These are phyloP conservation scores for Radiomyces spectabilis DNA, from an alignment of 192 early-diverging fungal genomes.

Conservation along the genomic window DNA sequence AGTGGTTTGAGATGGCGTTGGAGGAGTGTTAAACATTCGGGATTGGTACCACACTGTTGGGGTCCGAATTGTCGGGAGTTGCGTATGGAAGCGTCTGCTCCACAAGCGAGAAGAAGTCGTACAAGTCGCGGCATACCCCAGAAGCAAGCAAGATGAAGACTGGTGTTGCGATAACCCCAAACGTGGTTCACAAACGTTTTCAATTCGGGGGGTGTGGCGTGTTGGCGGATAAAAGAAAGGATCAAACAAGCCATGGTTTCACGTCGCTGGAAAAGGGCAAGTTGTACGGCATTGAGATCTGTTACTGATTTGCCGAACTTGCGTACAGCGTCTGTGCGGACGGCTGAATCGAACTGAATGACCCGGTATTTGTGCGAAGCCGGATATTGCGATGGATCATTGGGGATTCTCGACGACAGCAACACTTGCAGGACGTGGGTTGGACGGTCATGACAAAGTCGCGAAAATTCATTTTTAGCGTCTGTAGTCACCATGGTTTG, in stretches of 20 bases:
- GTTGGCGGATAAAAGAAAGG: not conserved
- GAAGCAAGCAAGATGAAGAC: slow-evolving; percentile 13
- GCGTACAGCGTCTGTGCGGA: not conserved
- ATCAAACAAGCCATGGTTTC: slow-evolving; percentile 3
- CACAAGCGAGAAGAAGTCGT: slow-evolving; percentile 5
- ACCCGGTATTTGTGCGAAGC: slow-evolving; percentile 12
- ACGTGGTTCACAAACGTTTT: slow-evolving; percentile 15
- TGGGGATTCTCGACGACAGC: slow-evolving; percentile 4
- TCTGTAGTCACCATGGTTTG: slow-evolving; percentile 11
- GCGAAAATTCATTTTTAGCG: not conserved
- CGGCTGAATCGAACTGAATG: not conserved
- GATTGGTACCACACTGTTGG: no score
- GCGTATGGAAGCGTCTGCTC: slow-evolving; percentile 2
- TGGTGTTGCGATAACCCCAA: slow-evolving; percentile 14
- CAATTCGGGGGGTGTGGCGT: not conserved
- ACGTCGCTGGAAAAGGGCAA: slow-evolving; percentile 5
- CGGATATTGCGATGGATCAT: slow-evolving; percentile 9
- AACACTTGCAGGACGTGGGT: slow-evolving; percentile 13
- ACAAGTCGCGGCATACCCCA: slow-evolving; percentile 6
- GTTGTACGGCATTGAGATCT: slow-evolving; percentile 21
- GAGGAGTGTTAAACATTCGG: no score
- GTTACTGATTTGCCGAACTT: slow-evolving; percentile 8
- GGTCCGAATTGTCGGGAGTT: no score
- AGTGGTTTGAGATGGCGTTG: no score
- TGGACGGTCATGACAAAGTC: slow-evolving; percentile 1